These are phyloP conservation scores for Puccinia novopanici DNA, from an alignment of 1,284 basidiomycete species.

Conservation along the genomic window DNA sequence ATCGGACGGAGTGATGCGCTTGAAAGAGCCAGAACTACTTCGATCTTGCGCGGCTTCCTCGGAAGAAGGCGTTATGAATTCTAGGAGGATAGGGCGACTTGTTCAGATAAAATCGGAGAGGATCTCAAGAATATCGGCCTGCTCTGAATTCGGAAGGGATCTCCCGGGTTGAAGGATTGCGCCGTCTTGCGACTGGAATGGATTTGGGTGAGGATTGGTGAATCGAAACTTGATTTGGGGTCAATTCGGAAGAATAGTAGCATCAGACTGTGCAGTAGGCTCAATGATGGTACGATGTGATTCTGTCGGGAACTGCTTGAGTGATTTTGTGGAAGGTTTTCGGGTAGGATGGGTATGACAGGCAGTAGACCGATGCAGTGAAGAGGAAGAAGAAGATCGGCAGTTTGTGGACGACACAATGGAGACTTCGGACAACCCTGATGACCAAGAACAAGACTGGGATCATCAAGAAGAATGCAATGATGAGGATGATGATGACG, in stretches of 20 bases:
- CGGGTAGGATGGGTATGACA: background rate
- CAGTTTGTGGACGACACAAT: no score
- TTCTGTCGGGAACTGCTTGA: background rate
- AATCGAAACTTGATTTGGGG: background rate
- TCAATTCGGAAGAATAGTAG: background rate
- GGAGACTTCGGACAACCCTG: no score
- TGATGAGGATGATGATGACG: no score
- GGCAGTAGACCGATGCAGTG: background rate
- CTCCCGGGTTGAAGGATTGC: background rate
- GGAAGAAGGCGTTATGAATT: background rate
- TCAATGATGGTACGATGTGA: background rate
- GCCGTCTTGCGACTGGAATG: background rate
- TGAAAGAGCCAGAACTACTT: background rate
- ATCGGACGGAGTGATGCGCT: background rate
- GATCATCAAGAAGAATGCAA: no score
- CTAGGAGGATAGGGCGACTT: background rate
- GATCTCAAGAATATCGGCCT: slow-evolving; percentile 1
- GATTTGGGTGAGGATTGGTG: background rate
- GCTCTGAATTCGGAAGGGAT: slow-evolving; percentile 12
- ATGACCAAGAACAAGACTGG: no score
- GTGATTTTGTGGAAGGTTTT: background rate
- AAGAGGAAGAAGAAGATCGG: no score
- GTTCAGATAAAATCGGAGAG: background rate
- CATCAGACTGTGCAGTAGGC: background rate
- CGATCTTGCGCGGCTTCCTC: background rate